phyloP scores from a whole-genome alignment of 192 early-diverging fungal species.

The Coemansia sp. region DNA sequence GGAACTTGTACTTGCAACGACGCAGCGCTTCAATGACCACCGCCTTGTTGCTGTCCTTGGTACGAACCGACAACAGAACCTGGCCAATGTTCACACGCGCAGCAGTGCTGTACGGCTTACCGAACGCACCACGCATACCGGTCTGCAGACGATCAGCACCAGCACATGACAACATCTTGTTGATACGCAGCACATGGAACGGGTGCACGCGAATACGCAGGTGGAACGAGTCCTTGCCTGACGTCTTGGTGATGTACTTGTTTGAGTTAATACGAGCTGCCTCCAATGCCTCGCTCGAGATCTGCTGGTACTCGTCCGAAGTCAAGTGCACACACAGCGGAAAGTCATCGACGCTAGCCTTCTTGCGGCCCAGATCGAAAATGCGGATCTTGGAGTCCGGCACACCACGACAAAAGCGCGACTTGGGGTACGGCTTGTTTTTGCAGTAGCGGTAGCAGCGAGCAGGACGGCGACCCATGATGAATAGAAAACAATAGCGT shows the following conservation, averaged over 20 bases:
- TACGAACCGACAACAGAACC: conserved; percentile 92
- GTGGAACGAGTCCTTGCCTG: conserved; percentile 99
- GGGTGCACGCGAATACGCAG: conserved; percentile 98
- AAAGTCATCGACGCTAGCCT: conserved; percentile 96
- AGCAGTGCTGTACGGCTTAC: conserved; percentile 92
- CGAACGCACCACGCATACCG: conserved; percentile 99
- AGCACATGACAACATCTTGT: conserved; percentile 99
- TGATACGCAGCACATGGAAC: conserved; percentile 98
- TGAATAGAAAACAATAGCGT: background rate
- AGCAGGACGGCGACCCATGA: conserved; percentile 98
- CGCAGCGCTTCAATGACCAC: conserved; percentile 89
- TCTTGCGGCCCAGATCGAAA: conserved; percentile 84
- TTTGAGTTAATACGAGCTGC: conserved; percentile 97
- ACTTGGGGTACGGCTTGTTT: conserved; percentile 99
- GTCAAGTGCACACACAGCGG: conserved; percentile 93
- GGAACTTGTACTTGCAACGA: conserved; percentile 99
- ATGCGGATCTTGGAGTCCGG: conserved; percentile 81
- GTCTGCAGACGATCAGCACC: conserved; percentile 98
- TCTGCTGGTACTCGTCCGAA: conserved; percentile 97
- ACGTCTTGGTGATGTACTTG: conserved; percentile 97
- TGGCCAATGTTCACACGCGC: conserved; percentile 99
- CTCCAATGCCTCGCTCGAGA: conserved; percentile 98
- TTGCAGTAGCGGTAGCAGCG: conserved; percentile 99
- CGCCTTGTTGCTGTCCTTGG: conserved; percentile 92
- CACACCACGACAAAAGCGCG: conserved; percentile 97